Evolutionary conservation across 2,329 filamentous ascomycete species (phyloP).

Genomic region (Penicillium sp.): DNA sequence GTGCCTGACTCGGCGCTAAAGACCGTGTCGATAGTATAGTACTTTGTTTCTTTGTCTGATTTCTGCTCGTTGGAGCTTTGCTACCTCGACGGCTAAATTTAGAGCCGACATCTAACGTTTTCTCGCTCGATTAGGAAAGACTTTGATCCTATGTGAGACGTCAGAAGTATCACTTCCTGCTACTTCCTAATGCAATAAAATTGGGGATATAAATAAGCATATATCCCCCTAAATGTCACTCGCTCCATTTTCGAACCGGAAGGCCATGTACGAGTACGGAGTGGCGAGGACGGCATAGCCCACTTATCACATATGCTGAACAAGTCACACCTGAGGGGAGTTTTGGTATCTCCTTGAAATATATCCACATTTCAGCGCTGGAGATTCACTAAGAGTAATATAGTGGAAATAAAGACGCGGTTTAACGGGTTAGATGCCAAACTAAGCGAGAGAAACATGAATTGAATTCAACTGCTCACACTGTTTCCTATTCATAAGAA

Average conservation of each 20-base stretch:
- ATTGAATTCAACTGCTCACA: neutral
- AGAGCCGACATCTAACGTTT: neutral
- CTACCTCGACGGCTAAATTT: neutral
- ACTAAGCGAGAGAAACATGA: neutral
- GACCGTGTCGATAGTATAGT: neutral
- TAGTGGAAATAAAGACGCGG: neutral
- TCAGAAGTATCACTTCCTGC: neutral
- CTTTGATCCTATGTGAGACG: neutral
- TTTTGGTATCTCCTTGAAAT: neutral
- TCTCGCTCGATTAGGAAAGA: neutral
- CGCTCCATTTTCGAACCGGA: neutral
- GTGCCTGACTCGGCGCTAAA: constrained; percentile 1
- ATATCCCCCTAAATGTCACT: neutral
- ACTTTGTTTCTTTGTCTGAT: neutral
- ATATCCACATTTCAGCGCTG: neutral
- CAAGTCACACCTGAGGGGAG: neutral
- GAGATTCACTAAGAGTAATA: neutral
- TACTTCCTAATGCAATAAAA: neutral
- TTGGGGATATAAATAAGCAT: neutral
- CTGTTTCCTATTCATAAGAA: neutral
- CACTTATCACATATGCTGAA: neutral
- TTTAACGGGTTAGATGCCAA: neutral
- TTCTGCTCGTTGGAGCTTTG: neutral
- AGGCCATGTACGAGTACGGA: neutral
- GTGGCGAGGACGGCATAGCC: neutral